Percentiles rank a stretch among this genome's conserved stretches.
Conservation (phyloP, 306 rosid genomes). For the Castanea crenata region DNA sequence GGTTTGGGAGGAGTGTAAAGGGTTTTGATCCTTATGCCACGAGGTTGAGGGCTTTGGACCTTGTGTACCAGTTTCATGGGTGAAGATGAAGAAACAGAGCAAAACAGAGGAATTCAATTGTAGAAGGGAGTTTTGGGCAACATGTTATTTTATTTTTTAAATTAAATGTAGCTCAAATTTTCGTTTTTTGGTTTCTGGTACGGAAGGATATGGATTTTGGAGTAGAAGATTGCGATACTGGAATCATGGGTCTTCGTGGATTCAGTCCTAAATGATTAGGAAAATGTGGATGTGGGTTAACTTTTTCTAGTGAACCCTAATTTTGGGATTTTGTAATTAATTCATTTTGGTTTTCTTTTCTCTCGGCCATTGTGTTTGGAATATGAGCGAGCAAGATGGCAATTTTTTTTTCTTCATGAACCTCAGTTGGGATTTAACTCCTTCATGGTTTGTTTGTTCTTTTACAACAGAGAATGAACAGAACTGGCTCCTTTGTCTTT, state of each 20-base stretch:
- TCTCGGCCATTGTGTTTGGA: background rate
- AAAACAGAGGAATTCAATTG: background rate
- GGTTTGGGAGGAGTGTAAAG: conserved; percentile 25
- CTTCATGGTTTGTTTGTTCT: too few species aligned
- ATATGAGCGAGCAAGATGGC: background rate
- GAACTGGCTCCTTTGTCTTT: background rate
- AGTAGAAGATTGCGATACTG: background rate
- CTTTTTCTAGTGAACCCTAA: background rate
- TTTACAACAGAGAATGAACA: too few species aligned
- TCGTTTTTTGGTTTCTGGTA: background rate
- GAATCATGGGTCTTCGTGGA: background rate
- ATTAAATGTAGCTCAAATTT: too few species aligned
- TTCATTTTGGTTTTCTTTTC: background rate
- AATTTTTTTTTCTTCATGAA: background rate
- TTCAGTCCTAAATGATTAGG: background rate
- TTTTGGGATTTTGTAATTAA: background rate
- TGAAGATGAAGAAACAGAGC: conserved; percentile 26
- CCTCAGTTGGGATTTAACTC: background rate
- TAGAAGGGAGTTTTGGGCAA: background rate
- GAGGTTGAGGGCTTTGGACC: conserved; percentile 64
- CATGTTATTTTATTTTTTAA: background rate
- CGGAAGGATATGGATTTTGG: background rate
- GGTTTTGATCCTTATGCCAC: conserved; percentile 60
- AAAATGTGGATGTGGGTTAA: background rate
- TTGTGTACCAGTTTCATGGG: conserved; percentile 79